A percentile compares a stretch with the other conserved stretches of the same genome.
phyloP scores from a whole-genome alignment of 208 protist species.

The Acanthamoeba culbertsoni region DNA sequence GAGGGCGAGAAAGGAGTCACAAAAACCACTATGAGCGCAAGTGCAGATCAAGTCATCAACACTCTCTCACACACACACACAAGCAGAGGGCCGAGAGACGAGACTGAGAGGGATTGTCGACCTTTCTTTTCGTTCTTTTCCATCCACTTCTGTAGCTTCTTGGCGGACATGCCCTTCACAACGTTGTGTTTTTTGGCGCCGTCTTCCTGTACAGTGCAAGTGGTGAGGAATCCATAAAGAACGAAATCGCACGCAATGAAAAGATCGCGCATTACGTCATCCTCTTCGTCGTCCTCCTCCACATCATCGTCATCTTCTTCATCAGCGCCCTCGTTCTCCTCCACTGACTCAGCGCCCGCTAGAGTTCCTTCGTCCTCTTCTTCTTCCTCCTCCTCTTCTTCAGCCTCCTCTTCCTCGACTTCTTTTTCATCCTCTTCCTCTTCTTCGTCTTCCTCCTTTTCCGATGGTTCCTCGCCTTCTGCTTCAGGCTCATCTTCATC shows the following conservation, averaged over 20 bases:
- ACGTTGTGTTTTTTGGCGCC: background rate
- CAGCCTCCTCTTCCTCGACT: background rate
- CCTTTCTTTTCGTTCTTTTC: constrained; percentile 33
- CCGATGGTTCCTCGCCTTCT: background rate
- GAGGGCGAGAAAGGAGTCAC: background rate
- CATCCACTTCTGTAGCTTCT: constrained; percentile 42
- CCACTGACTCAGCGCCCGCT: background rate
- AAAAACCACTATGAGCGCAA: background rate
- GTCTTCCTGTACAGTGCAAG: background rate
- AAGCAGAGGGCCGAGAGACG: too few species aligned
- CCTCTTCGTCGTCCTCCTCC: background rate
- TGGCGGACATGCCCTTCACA: constrained; percentile 25
- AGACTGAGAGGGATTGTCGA: too few species aligned
- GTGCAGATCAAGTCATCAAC: background rate
- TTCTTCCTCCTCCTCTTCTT: background rate
- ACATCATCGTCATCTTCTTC: background rate
- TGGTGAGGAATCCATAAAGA: too few species aligned
- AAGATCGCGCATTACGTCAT: background rate
- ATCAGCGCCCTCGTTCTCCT: background rate
- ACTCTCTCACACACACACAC: too few species aligned
- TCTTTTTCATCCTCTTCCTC: background rate
- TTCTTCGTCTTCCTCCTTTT: background rate
- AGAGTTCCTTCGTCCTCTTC: background rate
- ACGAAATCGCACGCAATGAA: too few species aligned
- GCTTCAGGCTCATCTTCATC: background rate